A percentile compares a stretch with the other conserved stretches of the same genome.
phyloP scores from a whole-genome alignment of 148 eudicot species.

The Nyssa sinensis region DNA sequence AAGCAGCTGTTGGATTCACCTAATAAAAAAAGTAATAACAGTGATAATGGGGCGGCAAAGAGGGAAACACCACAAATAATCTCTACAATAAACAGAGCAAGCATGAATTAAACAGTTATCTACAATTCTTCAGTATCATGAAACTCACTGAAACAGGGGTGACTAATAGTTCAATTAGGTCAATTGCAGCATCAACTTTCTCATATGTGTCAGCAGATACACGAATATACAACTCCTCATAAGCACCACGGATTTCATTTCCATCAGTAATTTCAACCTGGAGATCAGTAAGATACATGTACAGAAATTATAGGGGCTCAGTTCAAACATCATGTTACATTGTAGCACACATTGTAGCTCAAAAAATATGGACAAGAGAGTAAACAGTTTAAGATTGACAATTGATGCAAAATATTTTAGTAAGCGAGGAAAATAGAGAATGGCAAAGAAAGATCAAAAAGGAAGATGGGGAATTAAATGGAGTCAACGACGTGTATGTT shows the following conservation, averaged over 20 bases:
- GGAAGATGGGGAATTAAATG: neutral
- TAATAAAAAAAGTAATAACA: neutral
- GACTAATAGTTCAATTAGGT: constrained; percentile 59
- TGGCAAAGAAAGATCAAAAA: neutral
- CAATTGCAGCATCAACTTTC: constrained; percentile 79
- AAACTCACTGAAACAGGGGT: constrained; percentile 61
- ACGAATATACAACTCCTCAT: constrained; percentile 52
- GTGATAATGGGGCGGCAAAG: neutral
- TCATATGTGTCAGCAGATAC: constrained; percentile 70
- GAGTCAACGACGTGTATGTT: neutral
- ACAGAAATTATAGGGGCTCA: neutral
- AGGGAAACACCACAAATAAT: neutral
- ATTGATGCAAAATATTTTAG: neutral
- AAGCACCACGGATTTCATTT: constrained; percentile 43
- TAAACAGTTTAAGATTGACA: neutral
- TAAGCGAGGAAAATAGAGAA: neutral
- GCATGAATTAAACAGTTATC: neutral
- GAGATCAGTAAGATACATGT: neutral
- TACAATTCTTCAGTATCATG: neutral
- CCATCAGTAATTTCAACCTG: constrained; percentile 60
- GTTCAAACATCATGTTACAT: neutral
- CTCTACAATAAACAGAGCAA: neutral
- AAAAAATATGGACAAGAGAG: neutral
- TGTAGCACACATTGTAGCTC: neutral
- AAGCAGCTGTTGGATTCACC: constrained; percentile 35